Conservation (phyloP, 805 yeast genomes). For the Zygosaccharomyces lentus region DNA sequence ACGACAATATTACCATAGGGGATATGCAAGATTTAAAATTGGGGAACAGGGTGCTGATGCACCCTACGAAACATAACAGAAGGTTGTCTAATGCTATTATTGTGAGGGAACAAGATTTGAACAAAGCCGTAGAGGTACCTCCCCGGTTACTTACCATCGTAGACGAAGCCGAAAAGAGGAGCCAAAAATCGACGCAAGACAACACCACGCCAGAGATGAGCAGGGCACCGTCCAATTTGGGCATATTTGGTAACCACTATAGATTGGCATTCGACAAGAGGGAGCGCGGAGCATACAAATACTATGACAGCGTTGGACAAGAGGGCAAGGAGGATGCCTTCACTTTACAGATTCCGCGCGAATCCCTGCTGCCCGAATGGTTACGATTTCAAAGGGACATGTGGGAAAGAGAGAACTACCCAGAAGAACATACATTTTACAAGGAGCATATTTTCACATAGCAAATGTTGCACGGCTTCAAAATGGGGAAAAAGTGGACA, state of each 20-base stretch:
- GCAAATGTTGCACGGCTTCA: constrained; percentile 32
- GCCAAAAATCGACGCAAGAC: constrained; percentile 8
- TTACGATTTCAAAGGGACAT: constrained; percentile 55
- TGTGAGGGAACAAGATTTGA: constrained; percentile 29
- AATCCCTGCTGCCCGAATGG: constrained; percentile 69
- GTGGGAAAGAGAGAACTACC: constrained; percentile 53
- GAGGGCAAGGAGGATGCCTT: constrained; percentile 30
- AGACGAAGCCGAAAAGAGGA: constrained; percentile 23
- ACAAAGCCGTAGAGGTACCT: constrained; percentile 29
- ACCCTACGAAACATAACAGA: constrained; percentile 7
- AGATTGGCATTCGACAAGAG: constrained; percentile 32
- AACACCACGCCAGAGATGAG: constrained; percentile 10
- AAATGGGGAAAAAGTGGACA: constrained; percentile 27
- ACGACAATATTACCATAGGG: constrained; percentile 10
- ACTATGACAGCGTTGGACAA: constrained; percentile 42
- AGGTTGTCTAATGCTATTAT: constrained; percentile 18
- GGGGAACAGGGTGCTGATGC: background rate
- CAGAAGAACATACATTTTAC: constrained; percentile 34
- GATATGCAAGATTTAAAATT: constrained; percentile 8
- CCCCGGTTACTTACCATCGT: constrained; percentile 24
- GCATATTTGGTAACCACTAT: constrained; percentile 33
- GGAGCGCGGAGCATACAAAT: constrained; percentile 32
- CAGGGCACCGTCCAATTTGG: constrained; percentile 26
- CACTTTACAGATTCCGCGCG: constrained; percentile 53
- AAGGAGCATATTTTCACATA: constrained; percentile 32